Base-by-base conservation (phyloP, 2,329 filamentous ascomycete genomes). In the Pseudophaeomoniella oleicola region DNA sequence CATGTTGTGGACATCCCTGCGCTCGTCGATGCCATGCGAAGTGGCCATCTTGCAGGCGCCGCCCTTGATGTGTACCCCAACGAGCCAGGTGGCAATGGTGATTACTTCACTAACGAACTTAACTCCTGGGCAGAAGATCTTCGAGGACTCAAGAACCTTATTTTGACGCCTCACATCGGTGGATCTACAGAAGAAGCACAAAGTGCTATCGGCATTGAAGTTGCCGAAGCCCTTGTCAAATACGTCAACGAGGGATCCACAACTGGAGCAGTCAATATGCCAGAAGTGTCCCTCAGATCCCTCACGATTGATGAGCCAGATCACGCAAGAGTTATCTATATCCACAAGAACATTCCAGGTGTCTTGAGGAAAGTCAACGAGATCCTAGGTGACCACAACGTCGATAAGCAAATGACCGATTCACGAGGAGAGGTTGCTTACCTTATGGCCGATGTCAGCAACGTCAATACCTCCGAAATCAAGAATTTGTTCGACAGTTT, bases 381-480 rank as follows among this genome's bases (percentile, higher is more conserved):
- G 52, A 85, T 96, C 43, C 71, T 98, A 34, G 83, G 81, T 31
- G 78, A 92, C 52, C 87, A 98, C 67, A 98, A 98, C 58, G 87
- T 98, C 49, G 88, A 94, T 65, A 96, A 96, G 70, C 90, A 98
- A 63, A 96, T 92, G 67, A 90, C 84, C 35, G 90, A 96, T 58
- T 93, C 82, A 62, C 81, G 80, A 64, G 88, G 86, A 48, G 88
- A 96, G 56, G 72, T 90, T 46, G 90, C 90, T 14, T 98, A 98
- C 57, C 68, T 98, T 44, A 94, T 98, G 87, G 90, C 90, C 5
- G 90, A 98, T 64, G 81, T 98, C 50, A 94, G 85, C 63, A 75
- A 81, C 43, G 85, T 96, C 48, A 76, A 81, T 51, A 71, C 74
- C 35, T 69, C 68, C 30, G 81, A 94, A 52, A 85, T 96, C 56